Conservation (phyloP, 2,329 filamentous ascomycete genomes). For the Aureobasidium zeae region DNA sequence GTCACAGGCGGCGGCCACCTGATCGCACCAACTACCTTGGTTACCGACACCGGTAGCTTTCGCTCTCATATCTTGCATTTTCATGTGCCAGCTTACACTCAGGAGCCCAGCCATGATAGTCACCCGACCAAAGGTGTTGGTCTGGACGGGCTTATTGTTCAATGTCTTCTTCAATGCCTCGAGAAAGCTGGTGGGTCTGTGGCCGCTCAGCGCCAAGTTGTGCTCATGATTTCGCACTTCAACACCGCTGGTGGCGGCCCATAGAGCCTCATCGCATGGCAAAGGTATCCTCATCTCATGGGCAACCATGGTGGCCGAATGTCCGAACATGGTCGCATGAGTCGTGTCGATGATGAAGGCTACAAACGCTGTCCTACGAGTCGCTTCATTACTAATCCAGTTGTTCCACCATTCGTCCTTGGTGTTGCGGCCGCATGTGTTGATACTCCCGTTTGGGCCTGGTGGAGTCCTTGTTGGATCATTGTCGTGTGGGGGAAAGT, state of each 20-base stretch:
- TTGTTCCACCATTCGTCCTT: slow-evolving; percentile 89
- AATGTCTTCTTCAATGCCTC: slow-evolving; percentile 86
- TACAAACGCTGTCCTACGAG: slow-evolving; percentile 78
- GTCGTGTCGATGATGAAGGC: slow-evolving; percentile 94
- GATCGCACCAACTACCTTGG: slow-evolving; percentile 81
- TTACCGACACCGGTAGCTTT: slow-evolving; percentile 79
- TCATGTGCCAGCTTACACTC: slow-evolving; percentile 96
- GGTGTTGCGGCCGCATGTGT: slow-evolving; percentile 46
- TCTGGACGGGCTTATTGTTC: slow-evolving; percentile 74
- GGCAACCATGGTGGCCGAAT: slow-evolving; percentile 92
- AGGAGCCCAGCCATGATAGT: slow-evolving; percentile 90
- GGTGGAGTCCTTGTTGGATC: slow-evolving; percentile 39
- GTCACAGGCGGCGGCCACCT: slow-evolving; percentile 80
- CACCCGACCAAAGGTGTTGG: slow-evolving; percentile 86
- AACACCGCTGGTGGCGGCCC: slow-evolving; percentile 78
- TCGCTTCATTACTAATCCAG: slow-evolving; percentile 93
- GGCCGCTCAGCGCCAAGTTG: slow-evolving; percentile 67
- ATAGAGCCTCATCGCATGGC: slow-evolving; percentile 85
- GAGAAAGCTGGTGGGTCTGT: slow-evolving; percentile 78
- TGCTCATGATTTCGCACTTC: slow-evolving; percentile 81
- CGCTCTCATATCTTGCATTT: slow-evolving; percentile 87
- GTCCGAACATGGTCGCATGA: slow-evolving; percentile 95
- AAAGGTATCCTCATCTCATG: slow-evolving; percentile 88
- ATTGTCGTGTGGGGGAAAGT: slow-evolving; percentile 68
- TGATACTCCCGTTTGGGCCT: slow-evolving; percentile 41